Conservation (phyloP, 768 basidiomycete species). For the Chiua virens region DNA sequence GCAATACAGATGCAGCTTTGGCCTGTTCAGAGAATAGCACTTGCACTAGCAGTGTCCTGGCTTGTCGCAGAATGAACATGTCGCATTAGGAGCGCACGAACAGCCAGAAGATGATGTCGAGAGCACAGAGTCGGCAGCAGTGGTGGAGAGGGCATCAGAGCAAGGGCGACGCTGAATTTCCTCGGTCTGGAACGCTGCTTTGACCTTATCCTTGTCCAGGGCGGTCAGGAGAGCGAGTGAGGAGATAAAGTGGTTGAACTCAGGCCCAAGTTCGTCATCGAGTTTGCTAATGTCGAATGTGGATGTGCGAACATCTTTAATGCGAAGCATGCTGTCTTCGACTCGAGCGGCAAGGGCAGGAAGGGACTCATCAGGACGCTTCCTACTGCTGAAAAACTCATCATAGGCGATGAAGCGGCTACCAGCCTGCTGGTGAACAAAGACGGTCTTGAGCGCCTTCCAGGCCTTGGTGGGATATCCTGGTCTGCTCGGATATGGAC, state of each 20-base stretch:
- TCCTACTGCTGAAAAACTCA: constrained; percentile 9
- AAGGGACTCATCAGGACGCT: constrained; percentile 2
- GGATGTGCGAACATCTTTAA: neutral
- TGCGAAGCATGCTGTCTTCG: neutral
- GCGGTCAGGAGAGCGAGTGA: constrained; percentile 6
- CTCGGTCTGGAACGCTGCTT: neutral
- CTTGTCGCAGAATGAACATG: too few relatives aligned
- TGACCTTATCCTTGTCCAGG: constrained; percentile 9
- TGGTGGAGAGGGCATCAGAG: too few relatives aligned
- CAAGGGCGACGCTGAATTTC: neutral
- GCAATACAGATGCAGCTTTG: too few relatives aligned
- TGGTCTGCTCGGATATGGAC: neutral
- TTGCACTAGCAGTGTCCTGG: too few relatives aligned
- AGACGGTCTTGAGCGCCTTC: neutral
- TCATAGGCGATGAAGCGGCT: constrained; percentile 7
- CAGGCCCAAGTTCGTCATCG: constrained; percentile 3
- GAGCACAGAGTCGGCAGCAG: too few relatives aligned
- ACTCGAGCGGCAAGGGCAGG: constrained; percentile 3
- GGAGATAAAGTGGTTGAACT: constrained; percentile 12
- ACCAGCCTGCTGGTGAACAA: constrained; percentile 3
- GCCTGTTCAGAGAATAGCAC: too few relatives aligned
- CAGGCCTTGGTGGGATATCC: neutral
- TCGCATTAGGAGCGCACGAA: too few relatives aligned
- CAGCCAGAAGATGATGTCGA: too few relatives aligned
- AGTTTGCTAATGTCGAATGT: neutral